Percentiles rank a stretch among this genome's conserved stretches.
Evolutionary conservation across 140 eudicot species (phyloP).

Genomic region (Bidens hawaiensis): DNA sequence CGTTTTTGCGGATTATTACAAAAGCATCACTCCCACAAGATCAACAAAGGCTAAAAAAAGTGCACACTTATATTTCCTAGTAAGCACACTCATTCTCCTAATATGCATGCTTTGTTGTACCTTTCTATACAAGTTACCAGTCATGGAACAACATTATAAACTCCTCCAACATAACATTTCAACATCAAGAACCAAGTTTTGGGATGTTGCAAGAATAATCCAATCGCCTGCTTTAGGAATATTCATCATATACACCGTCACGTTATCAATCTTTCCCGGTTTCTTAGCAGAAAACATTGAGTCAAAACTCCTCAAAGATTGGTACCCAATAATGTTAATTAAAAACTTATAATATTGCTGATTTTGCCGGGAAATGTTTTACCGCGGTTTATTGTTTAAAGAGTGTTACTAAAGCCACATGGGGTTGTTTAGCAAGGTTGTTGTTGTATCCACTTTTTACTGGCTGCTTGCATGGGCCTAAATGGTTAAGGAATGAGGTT

Average conservation of each 20-base stretch:
- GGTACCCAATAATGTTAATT: conserved; percentile 80
- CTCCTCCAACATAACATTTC: conserved; percentile 26
- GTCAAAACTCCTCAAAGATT: conserved; percentile 54
- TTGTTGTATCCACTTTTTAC: conserved; percentile 64
- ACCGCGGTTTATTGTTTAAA: conserved; percentile 46
- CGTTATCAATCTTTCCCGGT: conserved; percentile 82
- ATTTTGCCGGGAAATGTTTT: conserved; percentile 61
- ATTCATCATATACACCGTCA: conserved; percentile 55
- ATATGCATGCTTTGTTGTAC: conserved; percentile 56
- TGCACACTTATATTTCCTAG: conserved; percentile 66
- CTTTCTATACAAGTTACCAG: conserved; percentile 53
- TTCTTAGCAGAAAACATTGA: conserved; percentile 61
- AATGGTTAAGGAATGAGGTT: conserved; percentile 61
- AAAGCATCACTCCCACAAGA: conserved; percentile 74
- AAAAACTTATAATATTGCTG: conserved; percentile 51
- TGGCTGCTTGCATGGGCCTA: conserved; percentile 72
- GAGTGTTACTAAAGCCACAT: conserved; percentile 48
- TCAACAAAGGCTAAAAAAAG: conserved; percentile 71
- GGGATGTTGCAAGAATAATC: conserved; percentile 43
- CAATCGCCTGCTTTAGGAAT: conserved; percentile 67
- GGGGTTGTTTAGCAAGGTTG: conserved; percentile 60
- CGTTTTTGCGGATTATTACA: conserved; percentile 61
- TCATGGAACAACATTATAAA: conserved; percentile 60
- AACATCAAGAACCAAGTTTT: conserved; percentile 37
- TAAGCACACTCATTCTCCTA: conserved; percentile 44